These are phyloP conservation scores for Crassisporium funariophilum DNA, from an alignment of 768 basidiomycete genomes.

Conservation along the genomic window DNA sequence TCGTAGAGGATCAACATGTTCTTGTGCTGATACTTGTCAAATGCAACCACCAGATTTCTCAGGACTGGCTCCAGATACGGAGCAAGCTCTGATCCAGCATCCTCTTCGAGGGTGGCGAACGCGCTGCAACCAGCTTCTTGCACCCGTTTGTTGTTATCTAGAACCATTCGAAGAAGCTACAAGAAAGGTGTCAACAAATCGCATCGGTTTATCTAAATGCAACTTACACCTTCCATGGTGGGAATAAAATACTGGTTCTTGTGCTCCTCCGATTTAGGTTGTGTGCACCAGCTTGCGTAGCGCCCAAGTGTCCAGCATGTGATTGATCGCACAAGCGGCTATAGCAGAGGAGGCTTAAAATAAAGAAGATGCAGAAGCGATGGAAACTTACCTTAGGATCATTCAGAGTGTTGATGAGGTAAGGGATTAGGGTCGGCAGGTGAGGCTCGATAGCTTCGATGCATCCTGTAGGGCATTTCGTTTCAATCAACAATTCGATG, in stretches of 20 bases:
- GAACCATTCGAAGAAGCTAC: conserved; percentile 95
- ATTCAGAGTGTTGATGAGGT: conserved; percentile 85
- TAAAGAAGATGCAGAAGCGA: conserved; percentile 5
- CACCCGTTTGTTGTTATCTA: conserved; percentile 98
- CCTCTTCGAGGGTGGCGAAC: conserved; percentile 97
- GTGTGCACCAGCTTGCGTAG: conserved; percentile 97
- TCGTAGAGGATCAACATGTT: conserved; percentile 98
- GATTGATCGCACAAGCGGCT: conserved; percentile 97
- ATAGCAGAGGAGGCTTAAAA: conserved; percentile 16
- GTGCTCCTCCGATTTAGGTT: conserved; percentile 81
- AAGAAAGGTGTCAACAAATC: conserved; percentile 2
- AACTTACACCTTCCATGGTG: conserved; percentile 91
- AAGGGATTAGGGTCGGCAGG: conserved; percentile 89
- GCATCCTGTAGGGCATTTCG: conserved; percentile 62
- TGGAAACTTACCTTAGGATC: conserved; percentile 77
- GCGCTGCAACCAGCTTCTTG: conserved; percentile 99
- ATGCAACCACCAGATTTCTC: conserved; percentile 93
- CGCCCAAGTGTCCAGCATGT: conserved; percentile 99
- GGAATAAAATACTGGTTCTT: conserved; percentile 91
- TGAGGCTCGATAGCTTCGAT: conserved; percentile 96
- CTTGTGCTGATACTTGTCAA: conserved; percentile 98
- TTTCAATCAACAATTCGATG: conserved; percentile 5
- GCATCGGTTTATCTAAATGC: conserved; percentile 3
- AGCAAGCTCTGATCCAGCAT: conserved; percentile 85
- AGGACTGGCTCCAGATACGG: conserved; percentile 96